Evolutionary conservation across 1,139 yeast genomes (phyloP).

Genomic region (Taphrina pruni): DNA sequence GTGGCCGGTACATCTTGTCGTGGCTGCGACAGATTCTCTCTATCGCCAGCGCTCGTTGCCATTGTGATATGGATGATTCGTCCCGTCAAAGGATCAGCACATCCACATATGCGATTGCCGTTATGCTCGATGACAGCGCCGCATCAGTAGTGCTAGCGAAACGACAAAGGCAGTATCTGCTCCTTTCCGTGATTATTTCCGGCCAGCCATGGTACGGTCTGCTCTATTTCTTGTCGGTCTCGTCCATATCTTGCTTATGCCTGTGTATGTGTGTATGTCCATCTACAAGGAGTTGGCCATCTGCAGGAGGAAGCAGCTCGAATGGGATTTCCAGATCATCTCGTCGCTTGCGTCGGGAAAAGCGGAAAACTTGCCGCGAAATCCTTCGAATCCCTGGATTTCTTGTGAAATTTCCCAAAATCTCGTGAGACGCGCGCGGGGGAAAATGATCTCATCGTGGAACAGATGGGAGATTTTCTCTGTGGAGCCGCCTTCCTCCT

Average conservation of each 20-base stretch:
- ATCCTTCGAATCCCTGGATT: too few relatives aligned
- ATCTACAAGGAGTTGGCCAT: too few relatives aligned
- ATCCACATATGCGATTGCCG: too few relatives aligned
- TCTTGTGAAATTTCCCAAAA: too few relatives aligned
- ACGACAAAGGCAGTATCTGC: too few relatives aligned
- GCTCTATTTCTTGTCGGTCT: too few relatives aligned
- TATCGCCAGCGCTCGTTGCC: not conserved
- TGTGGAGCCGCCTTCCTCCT: not conserved
- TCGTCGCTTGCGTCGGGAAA: conserved; percentile 1
- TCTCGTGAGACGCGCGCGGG: not conserved
- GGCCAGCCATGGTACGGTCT: too few relatives aligned
- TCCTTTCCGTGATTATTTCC: too few relatives aligned
- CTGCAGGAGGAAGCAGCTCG: not conserved
- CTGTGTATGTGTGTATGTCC: not conserved
- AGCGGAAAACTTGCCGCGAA: too few relatives aligned
- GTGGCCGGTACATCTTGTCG: not conserved
- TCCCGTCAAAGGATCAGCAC: not conserved
- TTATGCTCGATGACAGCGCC: too few relatives aligned
- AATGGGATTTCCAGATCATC: not conserved
- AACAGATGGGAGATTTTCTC: not conserved
- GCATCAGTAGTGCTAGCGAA: too few relatives aligned
- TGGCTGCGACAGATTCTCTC: not conserved
- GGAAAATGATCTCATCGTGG: not conserved
- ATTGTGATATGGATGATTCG: not conserved
- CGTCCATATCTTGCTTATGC: not conserved